These are phyloP conservation scores for Chaetomiaceae sp. DNA, from an alignment of 2,329 filamentous ascomycete species.

Conservation along the genomic window DNA sequence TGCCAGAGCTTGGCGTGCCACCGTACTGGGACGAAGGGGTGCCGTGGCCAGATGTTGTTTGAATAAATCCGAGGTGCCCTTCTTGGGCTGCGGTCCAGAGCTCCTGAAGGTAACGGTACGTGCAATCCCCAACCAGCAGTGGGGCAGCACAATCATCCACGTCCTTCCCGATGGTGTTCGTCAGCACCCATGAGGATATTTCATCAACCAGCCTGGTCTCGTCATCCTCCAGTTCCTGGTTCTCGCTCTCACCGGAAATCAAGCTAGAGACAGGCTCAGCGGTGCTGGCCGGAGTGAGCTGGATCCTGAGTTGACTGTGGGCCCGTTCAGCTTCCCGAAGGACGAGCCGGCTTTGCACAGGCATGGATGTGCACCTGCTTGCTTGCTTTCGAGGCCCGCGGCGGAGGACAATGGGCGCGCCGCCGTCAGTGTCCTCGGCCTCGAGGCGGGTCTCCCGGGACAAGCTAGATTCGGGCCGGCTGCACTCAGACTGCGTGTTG, in stretches of 20 bases:
- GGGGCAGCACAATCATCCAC: constrained; percentile 23
- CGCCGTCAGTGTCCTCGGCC: constrained; percentile 13
- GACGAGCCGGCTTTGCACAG: neutral
- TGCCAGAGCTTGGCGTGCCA: constrained; percentile 6
- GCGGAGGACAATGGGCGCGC: constrained; percentile 1
- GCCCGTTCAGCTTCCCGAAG: neutral
- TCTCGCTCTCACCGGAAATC: constrained; percentile 8
- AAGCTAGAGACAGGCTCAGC: neutral
- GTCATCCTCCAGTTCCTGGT: constrained; percentile 12
- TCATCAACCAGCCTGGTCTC: constrained; percentile 20
- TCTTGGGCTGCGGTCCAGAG: constrained; percentile 17
- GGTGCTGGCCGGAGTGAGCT: constrained; percentile 7
- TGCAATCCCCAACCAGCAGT: constrained; percentile 22
- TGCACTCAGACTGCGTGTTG: constrained; percentile 25
- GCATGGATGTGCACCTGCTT: constrained; percentile 9
- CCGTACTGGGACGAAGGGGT: constrained; percentile 15
- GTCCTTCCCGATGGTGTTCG: constrained; percentile 22
- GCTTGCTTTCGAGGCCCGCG: constrained; percentile 7
- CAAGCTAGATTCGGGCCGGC: constrained; percentile 21
- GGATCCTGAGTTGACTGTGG: constrained; percentile 6
- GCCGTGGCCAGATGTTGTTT: constrained; percentile 14
- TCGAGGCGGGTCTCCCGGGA: constrained; percentile 19
- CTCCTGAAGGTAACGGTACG: constrained; percentile 21
- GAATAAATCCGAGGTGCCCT: constrained; percentile 14
- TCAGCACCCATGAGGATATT: constrained; percentile 22